These are phyloP conservation scores for Senecio squalidus DNA, from an alignment of 140 eudicot genomes.

Conservation along the genomic window DNA sequence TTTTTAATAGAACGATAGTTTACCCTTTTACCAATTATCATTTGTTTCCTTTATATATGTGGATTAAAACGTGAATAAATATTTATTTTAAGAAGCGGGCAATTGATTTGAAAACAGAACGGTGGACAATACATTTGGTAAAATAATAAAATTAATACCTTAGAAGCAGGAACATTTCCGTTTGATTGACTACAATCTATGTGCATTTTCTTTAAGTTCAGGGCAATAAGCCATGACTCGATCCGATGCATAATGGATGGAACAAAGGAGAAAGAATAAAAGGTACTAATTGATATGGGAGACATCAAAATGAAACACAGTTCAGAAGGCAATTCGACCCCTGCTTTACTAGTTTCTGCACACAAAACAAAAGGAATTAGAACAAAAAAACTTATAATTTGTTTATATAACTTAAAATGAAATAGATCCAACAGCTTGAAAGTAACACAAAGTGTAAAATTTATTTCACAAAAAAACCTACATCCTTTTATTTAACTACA, in stretches of 20 bases:
- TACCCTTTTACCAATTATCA: too few relatives aligned
- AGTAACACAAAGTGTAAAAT: too few relatives aligned
- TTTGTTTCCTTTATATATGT: too few relatives aligned
- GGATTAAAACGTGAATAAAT: too few relatives aligned
- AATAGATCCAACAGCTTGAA: too few relatives aligned
- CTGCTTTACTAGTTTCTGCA: constrained; percentile 55
- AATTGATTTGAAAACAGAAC: too few relatives aligned
- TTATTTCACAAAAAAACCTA: not conserved
- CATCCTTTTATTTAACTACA: too few relatives aligned
- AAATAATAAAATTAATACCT: constrained; percentile 56
- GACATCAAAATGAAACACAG: constrained; percentile 66
- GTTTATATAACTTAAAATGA: too few relatives aligned
- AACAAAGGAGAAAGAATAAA: constrained; percentile 62
- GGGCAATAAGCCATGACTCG: constrained; percentile 65
- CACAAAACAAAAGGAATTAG: not conserved
- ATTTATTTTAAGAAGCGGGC: too few relatives aligned
- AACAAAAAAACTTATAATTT: not conserved
- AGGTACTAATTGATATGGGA: constrained; percentile 53
- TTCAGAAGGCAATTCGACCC: constrained; percentile 86
- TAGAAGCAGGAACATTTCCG: constrained; percentile 44
- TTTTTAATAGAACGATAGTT: too few relatives aligned
- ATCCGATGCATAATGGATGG: constrained; percentile 83
- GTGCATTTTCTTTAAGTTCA: constrained; percentile 51
- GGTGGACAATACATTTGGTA: too few relatives aligned
- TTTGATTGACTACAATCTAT: constrained; percentile 25